Percentiles rank a stretch among this genome's conserved stretches.
Conservation (phyloP, 2,329 filamentous ascomycete species). For the Claviceps humidiphila region DNA sequence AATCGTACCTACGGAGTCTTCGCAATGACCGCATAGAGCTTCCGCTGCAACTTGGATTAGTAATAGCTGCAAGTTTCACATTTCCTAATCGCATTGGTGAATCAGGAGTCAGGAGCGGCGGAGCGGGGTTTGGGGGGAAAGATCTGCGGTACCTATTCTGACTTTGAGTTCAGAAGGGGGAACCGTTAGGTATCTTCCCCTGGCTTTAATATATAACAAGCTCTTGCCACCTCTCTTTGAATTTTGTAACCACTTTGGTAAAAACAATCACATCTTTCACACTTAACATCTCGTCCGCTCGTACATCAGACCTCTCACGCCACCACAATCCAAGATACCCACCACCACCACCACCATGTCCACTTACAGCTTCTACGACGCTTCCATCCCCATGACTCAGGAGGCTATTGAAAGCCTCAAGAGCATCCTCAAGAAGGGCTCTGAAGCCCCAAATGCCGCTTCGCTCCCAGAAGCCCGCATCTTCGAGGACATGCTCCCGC, state of each 20-base stretch:
- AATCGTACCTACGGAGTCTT: not conserved
- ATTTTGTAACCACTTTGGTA: not conserved
- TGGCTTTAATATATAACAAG: not conserved
- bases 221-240: not conserved
- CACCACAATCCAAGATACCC: not conserved
- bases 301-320: not conserved
- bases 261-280: not conserved
- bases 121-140: not conserved
- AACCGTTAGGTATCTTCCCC: not conserved
- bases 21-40: too few relatives aligned
- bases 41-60: not conserved
- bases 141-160: not conserved
- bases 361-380: slow-evolving; percentile 27
- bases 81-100: not conserved
- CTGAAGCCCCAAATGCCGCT: slow-evolving; percentile 18
- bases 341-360: slow-evolving; percentile 17
- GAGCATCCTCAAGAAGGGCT: slow-evolving; percentile 23
- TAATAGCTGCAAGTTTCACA: not conserved
- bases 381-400: slow-evolving; percentile 19
- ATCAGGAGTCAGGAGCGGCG: not conserved
- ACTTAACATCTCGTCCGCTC: not conserved
- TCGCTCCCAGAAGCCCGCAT: slow-evolving; percentile 21
- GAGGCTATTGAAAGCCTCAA: slow-evolving; percentile 19
- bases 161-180: not conserved
- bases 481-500: slow-evolving; percentile 28